phyloP scores from a whole-genome alignment of 2,329 filamentous ascomycete genomes.

The Hypomyces perniciosus region DNA sequence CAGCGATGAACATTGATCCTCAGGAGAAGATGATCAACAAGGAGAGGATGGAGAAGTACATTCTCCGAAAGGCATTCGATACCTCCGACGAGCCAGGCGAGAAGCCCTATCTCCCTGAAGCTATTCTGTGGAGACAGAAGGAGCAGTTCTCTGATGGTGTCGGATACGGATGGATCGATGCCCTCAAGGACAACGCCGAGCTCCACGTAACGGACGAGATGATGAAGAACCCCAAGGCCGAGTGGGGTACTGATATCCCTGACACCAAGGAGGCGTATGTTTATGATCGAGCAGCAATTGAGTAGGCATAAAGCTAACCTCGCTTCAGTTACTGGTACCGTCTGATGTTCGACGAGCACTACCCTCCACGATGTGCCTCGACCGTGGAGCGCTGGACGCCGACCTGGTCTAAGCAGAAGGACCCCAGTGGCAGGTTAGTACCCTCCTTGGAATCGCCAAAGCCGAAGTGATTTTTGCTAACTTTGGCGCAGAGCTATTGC shows the following conservation, averaged over 20 bases:
- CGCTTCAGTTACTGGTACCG: slow-evolving; percentile 82
- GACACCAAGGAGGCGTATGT: slow-evolving; percentile 91
- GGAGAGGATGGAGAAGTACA: slow-evolving; percentile 92
- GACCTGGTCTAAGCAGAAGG: slow-evolving; percentile 93
- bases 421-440: slow-evolving; percentile 79
- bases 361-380: slow-evolving; percentile 82
- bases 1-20: slow-evolving; percentile 89
- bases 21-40: slow-evolving; percentile 92
- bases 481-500: slow-evolving; percentile 59
- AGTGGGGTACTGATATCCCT: slow-evolving; percentile 90
- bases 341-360: slow-evolving; percentile 97
- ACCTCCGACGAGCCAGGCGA: slow-evolving; percentile 76
- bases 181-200: slow-evolving; percentile 90
- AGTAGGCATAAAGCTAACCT: slow-evolving; percentile 20
- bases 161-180: slow-evolving; percentile 98
- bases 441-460: not conserved
- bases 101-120: slow-evolving; percentile 85
- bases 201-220: slow-evolving; percentile 88
- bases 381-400: slow-evolving; percentile 97
- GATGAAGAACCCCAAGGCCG: slow-evolving; percentile 95
- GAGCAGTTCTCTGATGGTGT: slow-evolving; percentile 99
- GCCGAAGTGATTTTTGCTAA: not conserved
- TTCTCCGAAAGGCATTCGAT: slow-evolving; percentile 95
- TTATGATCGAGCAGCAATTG: not conserved
- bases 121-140: slow-evolving; percentile 98